Percentiles rank a stretch among this genome's conserved stretches.
phyloP scores from a whole-genome alignment of 495 filamentous ascomycete genomes.

The Podospora pseudocomata region DNA sequence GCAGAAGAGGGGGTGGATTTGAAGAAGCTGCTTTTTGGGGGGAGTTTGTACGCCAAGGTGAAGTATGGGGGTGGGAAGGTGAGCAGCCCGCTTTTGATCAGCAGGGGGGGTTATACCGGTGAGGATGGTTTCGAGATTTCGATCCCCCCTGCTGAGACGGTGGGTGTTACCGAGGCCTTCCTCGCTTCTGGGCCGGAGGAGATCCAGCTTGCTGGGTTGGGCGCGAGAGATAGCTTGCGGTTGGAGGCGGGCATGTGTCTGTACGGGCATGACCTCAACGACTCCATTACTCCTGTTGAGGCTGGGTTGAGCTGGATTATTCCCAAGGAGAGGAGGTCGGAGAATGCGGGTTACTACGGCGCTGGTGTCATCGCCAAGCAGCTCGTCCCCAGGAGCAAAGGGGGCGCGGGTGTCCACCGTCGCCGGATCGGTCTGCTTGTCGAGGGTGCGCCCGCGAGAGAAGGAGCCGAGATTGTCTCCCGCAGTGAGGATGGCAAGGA shows the following conservation, averaged over 20 bases:
- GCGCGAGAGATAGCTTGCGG: constrained; percentile 84
- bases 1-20: constrained; percentile 53
- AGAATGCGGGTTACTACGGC: constrained; percentile 68
- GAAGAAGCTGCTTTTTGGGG: constrained; percentile 73
- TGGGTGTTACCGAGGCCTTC: constrained; percentile 56
- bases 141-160: constrained; percentile 59
- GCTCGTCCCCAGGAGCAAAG: constrained; percentile 62
- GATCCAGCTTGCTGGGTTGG: constrained; percentile 78
- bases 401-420: constrained; percentile 60
- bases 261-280: constrained; percentile 95
- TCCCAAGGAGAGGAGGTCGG: constrained; percentile 64
- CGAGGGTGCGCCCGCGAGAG: constrained; percentile 83
- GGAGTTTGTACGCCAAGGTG: constrained; percentile 53
- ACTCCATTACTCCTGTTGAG: constrained; percentile 81
- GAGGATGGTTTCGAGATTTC: constrained; percentile 98
- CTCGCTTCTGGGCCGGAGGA: constrained; percentile 58
- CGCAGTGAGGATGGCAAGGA: constrained; percentile 44
- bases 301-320: constrained; percentile 83
- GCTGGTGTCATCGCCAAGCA: constrained; percentile 67
- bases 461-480: constrained; percentile 73
- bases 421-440: constrained; percentile 79
- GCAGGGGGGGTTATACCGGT: constrained; percentile 89
- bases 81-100: constrained; percentile 64
- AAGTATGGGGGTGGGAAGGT: constrained; percentile 36
- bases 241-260: constrained; percentile 97